phyloP scores from a whole-genome alignment of 208 protist species.

The Spongospora subterranea region DNA sequence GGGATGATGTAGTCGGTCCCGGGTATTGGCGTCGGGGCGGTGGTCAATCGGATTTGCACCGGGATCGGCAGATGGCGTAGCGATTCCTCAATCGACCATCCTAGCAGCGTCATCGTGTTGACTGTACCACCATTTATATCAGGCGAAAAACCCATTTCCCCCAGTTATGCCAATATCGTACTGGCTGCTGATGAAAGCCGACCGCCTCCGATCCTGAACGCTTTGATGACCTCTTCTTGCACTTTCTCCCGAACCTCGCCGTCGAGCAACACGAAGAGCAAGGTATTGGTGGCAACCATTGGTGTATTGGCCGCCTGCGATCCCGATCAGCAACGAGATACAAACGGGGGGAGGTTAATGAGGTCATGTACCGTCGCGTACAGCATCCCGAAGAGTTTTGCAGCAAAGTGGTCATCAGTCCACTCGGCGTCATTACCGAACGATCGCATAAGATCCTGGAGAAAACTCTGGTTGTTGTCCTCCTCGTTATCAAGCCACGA shows the following conservation, averaged over 20 bases:
- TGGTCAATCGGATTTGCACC: background rate
- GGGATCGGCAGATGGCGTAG: background rate
- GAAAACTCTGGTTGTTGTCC: background rate
- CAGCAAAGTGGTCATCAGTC: slow-evolving; percentile 46
- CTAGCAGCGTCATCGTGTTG: background rate
- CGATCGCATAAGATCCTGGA: slow-evolving; percentile 21
- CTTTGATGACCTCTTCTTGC: background rate
- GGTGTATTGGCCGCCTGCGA: slow-evolving; percentile 32
- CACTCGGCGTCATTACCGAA: slow-evolving; percentile 18
- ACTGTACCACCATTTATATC: background rate
- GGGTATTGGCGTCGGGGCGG: slow-evolving; percentile 5
- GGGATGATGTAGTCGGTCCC: slow-evolving; percentile 34
- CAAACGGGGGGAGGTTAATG: no score
- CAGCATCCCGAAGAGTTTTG: slow-evolving; percentile 15
- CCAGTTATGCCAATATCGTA: background rate
- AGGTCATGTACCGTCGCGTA: background rate
- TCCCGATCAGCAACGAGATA: no score
- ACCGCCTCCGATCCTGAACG: slow-evolving; percentile 4
- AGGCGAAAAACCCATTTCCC: background rate
- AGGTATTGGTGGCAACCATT: slow-evolving; percentile 44
- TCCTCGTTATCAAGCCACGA: background rate
- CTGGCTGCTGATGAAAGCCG: background rate
- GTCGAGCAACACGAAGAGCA: background rate
- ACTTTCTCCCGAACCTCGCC: slow-evolving; percentile 16
- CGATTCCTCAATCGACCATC: slow-evolving; percentile 21